phyloP scores from a whole-genome alignment of 352 stramenopile genomes.

The Saprolegnia parasitica region DNA sequence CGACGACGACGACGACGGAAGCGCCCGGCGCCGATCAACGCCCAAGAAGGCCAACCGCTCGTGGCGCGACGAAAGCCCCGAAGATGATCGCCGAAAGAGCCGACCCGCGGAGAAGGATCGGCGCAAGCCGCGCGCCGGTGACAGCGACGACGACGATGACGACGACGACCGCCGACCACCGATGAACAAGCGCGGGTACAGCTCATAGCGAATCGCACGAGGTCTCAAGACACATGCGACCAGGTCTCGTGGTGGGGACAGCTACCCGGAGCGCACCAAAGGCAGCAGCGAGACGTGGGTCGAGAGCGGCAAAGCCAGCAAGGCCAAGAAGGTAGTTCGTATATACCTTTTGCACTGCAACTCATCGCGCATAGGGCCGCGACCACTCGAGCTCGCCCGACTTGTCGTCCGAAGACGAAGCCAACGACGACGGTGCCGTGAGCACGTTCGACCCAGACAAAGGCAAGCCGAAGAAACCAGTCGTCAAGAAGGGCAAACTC shows the following conservation, averaged over 20 bases:
- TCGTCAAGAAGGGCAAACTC: constrained; percentile 67
- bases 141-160: constrained; percentile 42
- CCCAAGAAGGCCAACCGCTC: constrained; percentile 25
- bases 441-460: constrained; percentile 53
- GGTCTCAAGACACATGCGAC: constrained; percentile 33
- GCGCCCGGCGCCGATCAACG: constrained; percentile 30
- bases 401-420: constrained; percentile 60
- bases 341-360: neutral
- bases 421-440: constrained; percentile 49
- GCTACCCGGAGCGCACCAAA: constrained; percentile 16
- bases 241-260: constrained; percentile 32
- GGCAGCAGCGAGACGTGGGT: constrained; percentile 21
- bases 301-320: constrained; percentile 12
- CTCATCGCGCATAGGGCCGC: neutral
- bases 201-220: constrained; percentile 36
- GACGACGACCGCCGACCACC: constrained; percentile 45
- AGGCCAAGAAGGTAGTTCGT: neutral
- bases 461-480: constrained; percentile 32
- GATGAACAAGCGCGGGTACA: constrained; percentile 13
- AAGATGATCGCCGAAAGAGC: constrained; percentile 21
- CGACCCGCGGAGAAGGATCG: constrained; percentile 1
- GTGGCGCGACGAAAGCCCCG: constrained; percentile 28
- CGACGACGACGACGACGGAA: constrained; percentile 48
- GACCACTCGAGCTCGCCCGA: constrained; percentile 54
- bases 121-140: constrained; percentile 28